Base-by-base conservation (phyloP, 257 asterid genomes). In the Rehmannia glutinosa region DNA sequence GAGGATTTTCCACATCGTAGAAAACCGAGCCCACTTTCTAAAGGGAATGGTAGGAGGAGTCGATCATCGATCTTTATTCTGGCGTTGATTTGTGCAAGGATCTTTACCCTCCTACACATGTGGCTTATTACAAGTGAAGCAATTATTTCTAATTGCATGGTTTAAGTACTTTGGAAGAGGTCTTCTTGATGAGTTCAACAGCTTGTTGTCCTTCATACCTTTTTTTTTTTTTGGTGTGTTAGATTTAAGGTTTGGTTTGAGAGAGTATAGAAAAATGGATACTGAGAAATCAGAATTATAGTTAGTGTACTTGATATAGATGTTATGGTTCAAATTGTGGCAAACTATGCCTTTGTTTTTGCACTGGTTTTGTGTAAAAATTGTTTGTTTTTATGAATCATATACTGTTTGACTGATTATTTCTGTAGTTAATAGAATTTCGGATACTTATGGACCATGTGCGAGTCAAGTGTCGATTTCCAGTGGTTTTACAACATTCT, bases 11-110 rank as follows among this genome's bases (percentile, higher is more conserved):
- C 82, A 20, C 50, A 49, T 33, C 75, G 66, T 33, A 68, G 84
- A 69, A 86, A 75, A 68, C 88, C 87, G 4, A 88, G 88, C 56
- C 91, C 95, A 7, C 82, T 86, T 62, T 88, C 93, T 1, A 83
- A 76, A 64, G 86, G 75, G 50, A 71, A 68, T 17, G 83, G 82
- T 9, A 66, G 95, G 73, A 84, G 87, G 72, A 87, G 95, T 57
- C 1, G 91, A 85, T 47, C 20, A 21, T 0, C n/a, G 87, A 85
- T 62, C 80, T 82, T 1, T 82, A 82, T 43, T 73, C 81, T 3
- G n/a, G n/a, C n/a, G 80, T 74, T 0, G 91, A 80, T 24, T 39
- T 78, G 28, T 71, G 83, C 78, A 80, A 81, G 68, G 85, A 85
- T 74, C 81, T 82, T 16, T 85, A 92, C 75, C 87, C 83, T 16